Evolutionary conservation across 495 filamentous ascomycete species (phyloP), one percentile per base, ranked within the genome.

Genomic region (Aspergillus coremiiformis): DNA sequence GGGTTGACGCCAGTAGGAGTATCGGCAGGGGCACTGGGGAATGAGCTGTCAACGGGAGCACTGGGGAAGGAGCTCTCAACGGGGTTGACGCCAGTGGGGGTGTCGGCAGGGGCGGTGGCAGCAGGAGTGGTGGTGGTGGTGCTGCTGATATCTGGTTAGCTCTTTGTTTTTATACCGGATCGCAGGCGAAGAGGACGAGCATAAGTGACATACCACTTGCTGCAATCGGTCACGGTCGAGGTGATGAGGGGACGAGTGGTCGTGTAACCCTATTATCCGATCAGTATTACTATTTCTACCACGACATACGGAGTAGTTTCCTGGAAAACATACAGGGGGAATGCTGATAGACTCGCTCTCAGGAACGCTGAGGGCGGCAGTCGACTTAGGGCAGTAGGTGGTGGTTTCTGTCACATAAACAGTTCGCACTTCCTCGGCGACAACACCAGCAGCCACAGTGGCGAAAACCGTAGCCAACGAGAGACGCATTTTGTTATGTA

Each of bases 401-500:
- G 84, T 87, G 78, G 84, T 85, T 41, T 80, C 74, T 47, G 85
- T 89, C 61, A 91, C 81, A 46, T 86, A 74, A 76, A 92, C 84
- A 55, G 88, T 95, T 72, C 79, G 80, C 73, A 60, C 62, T 80
- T 85, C 65, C 53, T 58, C 69, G 64, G 76, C 79, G 65, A 67
- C 69, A 53, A 66, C 75, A 59, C 79, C 77, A 60, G 78, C 72
- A 63, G 80, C 81, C 67, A 83, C 72, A 62, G 81, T 79, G 69
- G 80, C 80, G 68, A 80, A 72, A 68, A 81, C 75, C 65, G 84
- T 74, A 68, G 85, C 76, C 82, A 85, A 84, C 80, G 85, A 78
- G 86, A 86, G 89, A 85, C 88, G 88, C 90, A 95, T 95, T 68
- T 86, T 91, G 85, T 81, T 50, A 60, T 49, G 55, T n/a, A n/a